phyloP scores from a whole-genome alignment of 139 green algal species.

The Micractinium conductrix region DNA sequence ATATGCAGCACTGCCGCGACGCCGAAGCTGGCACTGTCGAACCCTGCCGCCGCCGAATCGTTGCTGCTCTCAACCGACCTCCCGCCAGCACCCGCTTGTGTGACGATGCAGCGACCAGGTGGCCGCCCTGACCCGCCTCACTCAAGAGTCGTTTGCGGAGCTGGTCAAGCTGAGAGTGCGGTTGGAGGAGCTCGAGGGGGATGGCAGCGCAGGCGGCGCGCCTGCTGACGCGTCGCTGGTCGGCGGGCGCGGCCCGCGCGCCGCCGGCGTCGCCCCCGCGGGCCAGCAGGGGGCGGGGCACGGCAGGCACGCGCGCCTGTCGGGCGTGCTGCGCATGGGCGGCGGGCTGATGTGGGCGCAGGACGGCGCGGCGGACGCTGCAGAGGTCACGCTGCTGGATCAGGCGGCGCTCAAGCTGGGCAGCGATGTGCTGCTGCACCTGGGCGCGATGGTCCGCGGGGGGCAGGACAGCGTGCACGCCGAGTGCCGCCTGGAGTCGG shows the following conservation, averaged over 20 bases:
- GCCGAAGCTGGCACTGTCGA: too few relatives aligned
- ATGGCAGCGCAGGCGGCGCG: not conserved
- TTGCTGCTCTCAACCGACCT: not conserved
- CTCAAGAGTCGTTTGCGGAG: conserved; percentile 57
- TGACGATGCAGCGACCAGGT: conserved; percentile 41
- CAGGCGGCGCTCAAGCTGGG: conserved; percentile 31
- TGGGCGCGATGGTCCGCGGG: conserved; percentile 17
- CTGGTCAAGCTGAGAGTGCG: conserved; percentile 46
- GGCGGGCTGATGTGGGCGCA: conserved; percentile 45
- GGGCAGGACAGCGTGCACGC: conserved; percentile 37
- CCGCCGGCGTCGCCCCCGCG: too few relatives aligned
- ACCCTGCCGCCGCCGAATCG: too few relatives aligned
- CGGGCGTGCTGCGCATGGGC: conserved; percentile 26
- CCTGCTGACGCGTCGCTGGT: not conserved
- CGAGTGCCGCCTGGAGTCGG: conserved; percentile 27
- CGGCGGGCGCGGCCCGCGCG: too few relatives aligned
- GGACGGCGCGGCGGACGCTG: not conserved
- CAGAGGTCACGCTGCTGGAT: conserved; percentile 1
- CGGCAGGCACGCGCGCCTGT: conserved; percentile 13
- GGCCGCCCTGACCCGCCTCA: conserved; percentile 49
- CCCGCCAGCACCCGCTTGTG: not conserved
- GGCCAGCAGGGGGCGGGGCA: conserved; percentile 27
- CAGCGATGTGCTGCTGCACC: conserved; percentile 30
- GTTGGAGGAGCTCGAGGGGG: conserved; percentile 42
- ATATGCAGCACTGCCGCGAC: not conserved